Percentiles rank a stretch among this genome's conserved stretches.
phyloP scores from a whole-genome alignment of 2,329 filamentous ascomycete species.

The Alternaria arborescens region DNA sequence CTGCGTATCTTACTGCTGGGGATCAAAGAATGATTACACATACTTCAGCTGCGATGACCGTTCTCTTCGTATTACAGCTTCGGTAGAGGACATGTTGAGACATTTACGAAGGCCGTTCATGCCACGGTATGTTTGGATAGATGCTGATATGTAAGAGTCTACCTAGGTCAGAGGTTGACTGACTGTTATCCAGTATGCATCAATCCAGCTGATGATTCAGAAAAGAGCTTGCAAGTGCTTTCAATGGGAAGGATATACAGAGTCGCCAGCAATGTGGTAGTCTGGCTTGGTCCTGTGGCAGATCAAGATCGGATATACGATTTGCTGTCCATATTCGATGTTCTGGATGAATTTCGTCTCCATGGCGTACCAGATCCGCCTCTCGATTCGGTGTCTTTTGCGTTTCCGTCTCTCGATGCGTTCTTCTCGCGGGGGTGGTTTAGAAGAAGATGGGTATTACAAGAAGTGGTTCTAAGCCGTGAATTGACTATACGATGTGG shows the following conservation, averaged over 20 bases:
- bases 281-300: background rate
- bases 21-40: too few relatives aligned
- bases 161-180: background rate
- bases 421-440: background rate
- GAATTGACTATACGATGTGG: background rate
- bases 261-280: background rate
- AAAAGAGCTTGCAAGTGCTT: background rate
- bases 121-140: background rate
- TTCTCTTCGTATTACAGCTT: too few relatives aligned
- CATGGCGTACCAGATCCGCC: too few relatives aligned
- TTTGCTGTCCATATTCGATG: too few relatives aligned
- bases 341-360: too few relatives aligned
- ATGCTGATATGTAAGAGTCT: background rate
- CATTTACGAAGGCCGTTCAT: too few relatives aligned
- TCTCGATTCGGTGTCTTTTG: background rate
- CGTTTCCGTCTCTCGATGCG: background rate
- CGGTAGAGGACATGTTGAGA: too few relatives aligned
- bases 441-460: background rate
- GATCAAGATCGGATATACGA: background rate
- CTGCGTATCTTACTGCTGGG: too few relatives aligned
- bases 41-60: fast-evolving
- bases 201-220: background rate
- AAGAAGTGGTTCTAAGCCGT: background rate
- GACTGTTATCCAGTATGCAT: background rate
- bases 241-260: background rate